Evolutionary conservation across 163 green algal species (phyloP), one percentile per base, ranked within the genome.

Genomic region (Chlorella variabilis): DNA sequence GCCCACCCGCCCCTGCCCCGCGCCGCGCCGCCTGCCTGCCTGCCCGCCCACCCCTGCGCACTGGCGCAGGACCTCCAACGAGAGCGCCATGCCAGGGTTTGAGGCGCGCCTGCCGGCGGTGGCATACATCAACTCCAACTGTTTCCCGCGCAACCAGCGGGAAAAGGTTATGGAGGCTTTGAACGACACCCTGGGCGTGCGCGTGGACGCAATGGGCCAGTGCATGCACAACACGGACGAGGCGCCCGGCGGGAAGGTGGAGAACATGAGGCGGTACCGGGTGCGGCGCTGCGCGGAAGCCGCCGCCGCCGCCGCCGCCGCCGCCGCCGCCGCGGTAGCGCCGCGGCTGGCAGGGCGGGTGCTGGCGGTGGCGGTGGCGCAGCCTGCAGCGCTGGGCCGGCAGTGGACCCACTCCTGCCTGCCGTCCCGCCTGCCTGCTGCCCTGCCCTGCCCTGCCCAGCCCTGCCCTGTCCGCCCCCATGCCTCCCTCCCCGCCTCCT

Each of bases 191-290:
- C 66, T 15, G 0, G 39, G 27, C 4, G 39, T 74, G 41, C 38
- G 39, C 8, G 27, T 74, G 21, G 36, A 74, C 13, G 7, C 66
- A 1, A 74, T 74, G 66, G 66, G 66, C 36, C 42, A 18, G 7
- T 74, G 66, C 66, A 38, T 74, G 66, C 39, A 58, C 36, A 74
- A 74, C 66, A 74, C 25, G 41, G 1, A 58, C 39, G 66, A 74
- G 27, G 36, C 21, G 27, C 25, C 59, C 7, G 59, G 59, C 7
- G 59, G 59, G 6, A 67, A 67, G 59, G 6, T 67, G 29, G 59
- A 9, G 6, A 67, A 67, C 59, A 25, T 23, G 66, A 34, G 27
- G 25, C 23, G 3, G 5, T 56, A 38, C 41, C 25, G 66, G 39
- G 36, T 59, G 66, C 21, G 66, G 45, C 45, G 11, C 11, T 11